Evolutionary conservation across 768 basidiomycete genomes (phyloP), one percentile per base, ranked within the genome.

Genomic region (Serendipita sp.): DNA sequence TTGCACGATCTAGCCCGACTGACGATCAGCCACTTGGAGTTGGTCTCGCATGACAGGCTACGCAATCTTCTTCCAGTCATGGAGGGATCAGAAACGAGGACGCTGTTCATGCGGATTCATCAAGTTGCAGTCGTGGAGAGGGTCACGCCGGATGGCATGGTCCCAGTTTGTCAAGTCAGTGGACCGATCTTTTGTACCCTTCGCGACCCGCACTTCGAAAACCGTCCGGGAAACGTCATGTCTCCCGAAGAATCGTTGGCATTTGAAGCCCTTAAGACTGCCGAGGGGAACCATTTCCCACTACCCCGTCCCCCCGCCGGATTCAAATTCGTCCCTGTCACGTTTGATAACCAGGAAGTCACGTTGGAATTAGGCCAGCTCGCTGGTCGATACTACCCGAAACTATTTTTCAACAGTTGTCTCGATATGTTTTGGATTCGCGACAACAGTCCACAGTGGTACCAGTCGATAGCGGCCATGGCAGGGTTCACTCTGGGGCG

Each of bases 351-450:
- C 0, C 72, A 80, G 66, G 88, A 91, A 72, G 80, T 80, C 15
- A 80, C 86, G 18, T 67, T 89, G n/a, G 83, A 83, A 2, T 76
- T 91, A 46, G 81, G 83, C 41, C 75, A 89, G 54, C 78, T 93
- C 66, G 83, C 83, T 37, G 91, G 91, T 37, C 79, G 91, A 64
- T 92, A 92, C 72, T 92, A 92, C 71, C 86, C 89, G 3, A 75
- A 78, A 3, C 76, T 92, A 10, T 28, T 60, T 28, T 35, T 60
- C 34, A 34, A 4, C 56, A 10, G 10, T 4, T 28, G 30, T 8
- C 37, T 60, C 10, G 56, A 60, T n/a, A 60, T 60, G 37, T 10
- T 10, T 28, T 3, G 34, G 34, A 60, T 60, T 38, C 56, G 37
- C 28, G 16, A 60, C 24, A 60, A 60, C 8, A 10, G 8, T 10